A percentile compares a stretch with the other conserved stretches of the same genome.
phyloP scores from a whole-genome alignment of 2,329 filamentous ascomycete species.

The Cercospora zeina region DNA sequence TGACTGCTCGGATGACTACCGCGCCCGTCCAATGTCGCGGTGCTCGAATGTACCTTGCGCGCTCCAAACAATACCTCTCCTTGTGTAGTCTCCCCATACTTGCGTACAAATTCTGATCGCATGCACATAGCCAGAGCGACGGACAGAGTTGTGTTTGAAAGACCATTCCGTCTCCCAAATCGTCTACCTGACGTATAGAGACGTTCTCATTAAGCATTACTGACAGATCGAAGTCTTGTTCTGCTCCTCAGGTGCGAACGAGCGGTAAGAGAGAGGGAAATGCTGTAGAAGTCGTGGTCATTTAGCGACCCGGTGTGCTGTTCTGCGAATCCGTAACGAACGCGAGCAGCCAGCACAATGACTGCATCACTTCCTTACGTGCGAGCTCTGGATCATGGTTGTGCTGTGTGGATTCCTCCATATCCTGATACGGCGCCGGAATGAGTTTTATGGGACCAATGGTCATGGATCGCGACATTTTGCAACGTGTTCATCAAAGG shows the following conservation, averaged over 20 bases:
- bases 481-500: no score
- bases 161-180: background rate
- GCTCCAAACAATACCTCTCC: background rate
- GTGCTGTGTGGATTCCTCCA: no score
- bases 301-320: no score
- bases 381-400: no score
- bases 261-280: background rate
- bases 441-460: no score
- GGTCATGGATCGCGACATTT: no score
- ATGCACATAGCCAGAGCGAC: background rate
- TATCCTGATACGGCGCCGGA: no score
- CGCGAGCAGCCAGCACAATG: no score
- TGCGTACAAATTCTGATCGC: background rate
- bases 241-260: background rate
- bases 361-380: no score
- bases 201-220: background rate
- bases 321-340: background rate
- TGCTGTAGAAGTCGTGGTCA: no score
- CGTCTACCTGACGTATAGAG: background rate
- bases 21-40: background rate
- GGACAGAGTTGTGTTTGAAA: background rate
- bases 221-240: background rate
- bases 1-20: background rate
- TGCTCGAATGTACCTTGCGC: background rate
- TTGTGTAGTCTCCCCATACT: background rate